Base-by-base conservation (phyloP, 2,329 filamentous ascomycete species). In the Cercospora sp. region DNA sequence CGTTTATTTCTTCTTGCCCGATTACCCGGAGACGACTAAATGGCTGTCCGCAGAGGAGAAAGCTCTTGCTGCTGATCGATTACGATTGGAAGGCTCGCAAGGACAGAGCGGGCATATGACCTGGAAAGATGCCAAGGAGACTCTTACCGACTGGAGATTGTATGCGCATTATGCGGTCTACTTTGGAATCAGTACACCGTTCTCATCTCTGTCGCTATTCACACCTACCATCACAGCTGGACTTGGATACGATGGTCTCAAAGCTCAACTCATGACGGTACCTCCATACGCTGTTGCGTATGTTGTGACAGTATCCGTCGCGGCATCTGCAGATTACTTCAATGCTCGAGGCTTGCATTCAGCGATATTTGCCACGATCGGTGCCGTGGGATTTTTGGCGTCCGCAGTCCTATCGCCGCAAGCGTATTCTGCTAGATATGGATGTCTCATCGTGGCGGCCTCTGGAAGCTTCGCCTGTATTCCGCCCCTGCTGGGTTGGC, bases 401-500 rank as follows among this genome's bases (percentile, higher is more conserved):
- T 90, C 89, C 0, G 90, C 88, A 1, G 80, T 87, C 1, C 82
- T 91, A 2, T 88, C 90, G 0, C 78, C 88, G 0, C 81, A 86
- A 51, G 83, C 86, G 2, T 91, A 89, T 73, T 72, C 82, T 74
- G 76, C 81, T 16, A 87, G 90, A n/a, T 92, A 92, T 75, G 89
- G 87, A 40, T 90, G 88, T 69, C 84, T 92, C 9, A 90, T 92
- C 33, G 81, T 92, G 45, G 89, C 89, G 0, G 84, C 88, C 1
- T 85, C 86, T 2, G 90, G 90, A 1, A 83, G 89, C 0, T 92
- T 92, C 69, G 85, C 88, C 0, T 89, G 87, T 71, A 90, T 91
- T 57, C 89, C 90, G 0, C 89, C 89, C 0, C 83, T 92, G 68
- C 82, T 91, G 1, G 89, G 89, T n/a, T 91, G 89, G 89, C 80